Evolutionary conservation across 2,329 filamentous ascomycete species (phyloP), one percentile per base, ranked within the genome.

Genomic region (Sclerotinia minor): DNA sequence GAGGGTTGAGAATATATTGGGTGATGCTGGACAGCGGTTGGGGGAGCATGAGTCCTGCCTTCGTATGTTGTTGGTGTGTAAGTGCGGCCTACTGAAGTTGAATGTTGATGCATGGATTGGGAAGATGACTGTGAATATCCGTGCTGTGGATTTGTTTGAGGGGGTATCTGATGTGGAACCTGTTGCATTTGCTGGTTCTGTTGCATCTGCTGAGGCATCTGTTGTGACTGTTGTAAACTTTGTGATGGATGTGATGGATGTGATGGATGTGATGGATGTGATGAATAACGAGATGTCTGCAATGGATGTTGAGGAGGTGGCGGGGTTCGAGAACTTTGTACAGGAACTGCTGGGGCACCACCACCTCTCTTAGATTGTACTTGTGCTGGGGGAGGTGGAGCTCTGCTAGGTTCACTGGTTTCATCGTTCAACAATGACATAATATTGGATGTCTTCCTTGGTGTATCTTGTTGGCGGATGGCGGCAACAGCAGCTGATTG

Each of bases 401-500:
- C 69, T 65, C 74, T 75, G 41, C 69, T 73, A 63, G 80, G 79
- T 1, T 80, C 77, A n/a, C 81, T 81, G 8, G 82, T 79, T 65
- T 88, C 87, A 64, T 77, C 75, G 70, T 88, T 85, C 3, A 89
- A 79, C 69, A 89, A 76, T 0, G 85, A 85, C 83, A 88, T 87
- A 69, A 89, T 82, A 70, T 80, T 89, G 19, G 86, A 88, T 9
- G 83, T 87, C 78, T 88, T 89, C n/a, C 83, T 81, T 71, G 85
- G 83, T 2, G 78, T 76, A 3, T 81, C 77, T 49, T 80, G 80
- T 35, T 79, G 77, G 17, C 80, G 75, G 8, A 78, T 72, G 52
- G 83, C 75, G 50, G 81, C 77, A 38, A 81, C 77, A 29, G 81
- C 75, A n/a, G 80, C 74, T 45, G 69, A 64, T 47, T 67, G 68